Percentiles rank a stretch among this genome's conserved stretches.
These are phyloP conservation scores for Suhomyces pyralidae DNA, from an alignment of 805 yeast genomes.

Conservation along the genomic window DNA sequence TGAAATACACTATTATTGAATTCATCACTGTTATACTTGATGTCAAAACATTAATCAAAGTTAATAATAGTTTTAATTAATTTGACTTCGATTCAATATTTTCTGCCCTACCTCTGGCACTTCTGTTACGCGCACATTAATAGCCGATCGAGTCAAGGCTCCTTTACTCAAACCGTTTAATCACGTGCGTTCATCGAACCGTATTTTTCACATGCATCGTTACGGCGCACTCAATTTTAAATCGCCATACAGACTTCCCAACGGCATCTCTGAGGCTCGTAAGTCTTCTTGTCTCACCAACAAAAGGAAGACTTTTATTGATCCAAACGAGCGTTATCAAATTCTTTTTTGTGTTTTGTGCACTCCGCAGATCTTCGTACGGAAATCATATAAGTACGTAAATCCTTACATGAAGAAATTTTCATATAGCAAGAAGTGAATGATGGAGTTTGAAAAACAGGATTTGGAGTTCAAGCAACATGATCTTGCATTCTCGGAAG, in stretches of 20 bases:
- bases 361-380: not conserved
- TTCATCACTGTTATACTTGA: no score
- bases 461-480: constrained; percentile 3
- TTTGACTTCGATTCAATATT: not conserved
- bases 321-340: not conserved
- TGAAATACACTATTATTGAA: not conserved
- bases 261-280: not conserved
- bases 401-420: not conserved
- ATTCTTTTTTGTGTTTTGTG: not conserved
- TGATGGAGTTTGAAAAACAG: constrained; percentile 3
- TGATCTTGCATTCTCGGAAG: constrained; percentile 5
- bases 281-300: not conserved
- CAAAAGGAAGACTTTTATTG: not conserved
- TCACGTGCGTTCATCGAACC: not conserved
- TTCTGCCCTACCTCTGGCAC: not conserved
- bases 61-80: no score
- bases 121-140: not conserved
- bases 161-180: not conserved
- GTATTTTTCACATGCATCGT: not conserved
- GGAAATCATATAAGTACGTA: not conserved
- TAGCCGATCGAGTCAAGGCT: not conserved
- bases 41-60: not conserved
- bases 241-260: not conserved
- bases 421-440: not conserved
- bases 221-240: not conserved